Base-by-base conservation (phyloP, 352 stramenopile species). In the Globisporangium canariense region DNA sequence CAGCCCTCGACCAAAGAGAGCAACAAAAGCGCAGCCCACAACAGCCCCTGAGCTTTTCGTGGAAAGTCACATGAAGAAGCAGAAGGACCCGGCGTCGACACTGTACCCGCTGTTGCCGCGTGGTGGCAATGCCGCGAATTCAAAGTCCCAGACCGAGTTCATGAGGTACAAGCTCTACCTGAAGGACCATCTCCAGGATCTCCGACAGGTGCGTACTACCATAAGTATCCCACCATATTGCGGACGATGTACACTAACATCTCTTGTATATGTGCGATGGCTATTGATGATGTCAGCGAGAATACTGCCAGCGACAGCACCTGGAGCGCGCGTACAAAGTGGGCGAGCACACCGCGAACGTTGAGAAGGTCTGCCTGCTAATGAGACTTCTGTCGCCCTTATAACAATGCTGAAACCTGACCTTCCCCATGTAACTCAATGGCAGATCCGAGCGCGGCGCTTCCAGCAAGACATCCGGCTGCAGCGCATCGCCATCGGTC, bases 391-490 rank as follows among this genome's bases (percentile, higher is more conserved):
- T 43, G 25, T 20, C 28, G 10, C 46, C 41, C 32, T 32, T 32
- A 47, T 20, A 13, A 20, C 6, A 4, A 16, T 47, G 20, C 25
- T 20, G 14, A 3, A 4, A 40, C 34, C 34, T 40, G 34, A 40
- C 34, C 34, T 40, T 28, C 34, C 14, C 34, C 20, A 34, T 40
- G 34, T n/a, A 40, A 40, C 34, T 10, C 34, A 14, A 40, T 30
- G 43, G 16, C 32, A 85, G 71, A 91, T 93, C 55, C 78, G 83
- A 43, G 71, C 80, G 16, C 79, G 74, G 10, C 73, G 79, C 20
- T 86, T 92, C 22, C 71, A 89, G 36, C 81, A 93, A 34, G 80
- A 90, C 56, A 71, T 93, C 38, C 81, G 81, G 10, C 65, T 90
- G 56, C 78, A 89, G 22, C 81, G 83, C 16, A 79, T 93, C 47